Evolutionary conservation across 2,329 filamentous ascomycete genomes (phyloP), one percentile per base, ranked within the genome.

Genomic region (Pseudocercospora crystallina): DNA sequence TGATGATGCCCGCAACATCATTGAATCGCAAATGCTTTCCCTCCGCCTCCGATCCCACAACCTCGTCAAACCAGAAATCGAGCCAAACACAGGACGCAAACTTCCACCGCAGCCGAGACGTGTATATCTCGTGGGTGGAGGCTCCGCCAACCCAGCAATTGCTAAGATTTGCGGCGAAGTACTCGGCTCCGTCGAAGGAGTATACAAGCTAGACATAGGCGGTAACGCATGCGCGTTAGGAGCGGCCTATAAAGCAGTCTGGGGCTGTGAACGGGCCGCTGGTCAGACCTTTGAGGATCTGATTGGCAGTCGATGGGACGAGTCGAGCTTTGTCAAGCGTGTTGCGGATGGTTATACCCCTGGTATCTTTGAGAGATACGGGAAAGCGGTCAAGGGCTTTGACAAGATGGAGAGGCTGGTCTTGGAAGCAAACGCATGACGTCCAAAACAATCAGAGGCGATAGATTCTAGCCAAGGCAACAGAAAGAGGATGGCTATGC

Each of bases 181-280:
- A 2, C 81, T 99, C 2, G 94, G 94, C 45, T 89, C 89, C 31
- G 81, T 80, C 2, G 94, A 97, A 57, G 94, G 94, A 17, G 89
- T 97, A 20, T 99, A 90, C 74, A 88, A 87, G 71, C 82, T 99
- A 11, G 91, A 97, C 66, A 90, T 97, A 5, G 92, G 94, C 20
- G 90, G 91, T 20, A 96, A 95, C 73, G 92, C 94, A 2, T 99
- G 94, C 72, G 94, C 92, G 9, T 74, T 97, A 11, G 94, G 94
- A 11, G 90, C 90, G 5, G 92, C 92, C 20, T 96, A 97, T 73
- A 97, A 97, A 74, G 92, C 94, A 11, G 85, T 95, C 0, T 99
- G 94, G 94, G 90, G 87, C 1, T 77, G 90, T 48, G 90, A 94
- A 76, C 76, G 88, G 41, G 70, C 71, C 17, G 69, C 61, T 0